phyloP scores from a whole-genome alignment of 441 rosid species.

The Erodium moschatum region DNA sequence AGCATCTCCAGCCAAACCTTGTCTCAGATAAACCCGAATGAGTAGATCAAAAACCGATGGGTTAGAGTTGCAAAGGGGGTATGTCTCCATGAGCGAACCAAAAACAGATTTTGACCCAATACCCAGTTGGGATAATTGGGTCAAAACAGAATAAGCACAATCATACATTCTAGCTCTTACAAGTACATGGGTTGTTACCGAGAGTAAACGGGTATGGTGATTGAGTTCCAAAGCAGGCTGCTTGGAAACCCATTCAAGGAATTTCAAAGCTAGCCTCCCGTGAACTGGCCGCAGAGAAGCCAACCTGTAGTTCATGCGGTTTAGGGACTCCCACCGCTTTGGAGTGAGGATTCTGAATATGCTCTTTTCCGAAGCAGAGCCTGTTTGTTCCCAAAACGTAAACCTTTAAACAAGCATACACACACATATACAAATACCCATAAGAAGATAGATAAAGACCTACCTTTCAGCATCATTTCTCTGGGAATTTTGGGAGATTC shows the following conservation, averaged over 20 bases:
- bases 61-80: slow-evolving; percentile 71
- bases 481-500: too few species aligned
- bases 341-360: slow-evolving; percentile 61
- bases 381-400: not conserved
- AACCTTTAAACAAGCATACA: too few species aligned
- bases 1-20: slow-evolving; percentile 51
- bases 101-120: slow-evolving; percentile 44
- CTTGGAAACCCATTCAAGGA: slow-evolving; percentile 53
- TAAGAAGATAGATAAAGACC: too few species aligned
- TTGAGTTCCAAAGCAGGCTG: slow-evolving; percentile 56
- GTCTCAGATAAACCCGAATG: slow-evolving; percentile 53
- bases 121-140: slow-evolving; percentile 40
- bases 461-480: too few species aligned
- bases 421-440: too few species aligned
- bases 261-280: slow-evolving; percentile 56
- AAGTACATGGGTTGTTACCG: slow-evolving; percentile 62
- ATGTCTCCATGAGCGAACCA: slow-evolving; percentile 57
- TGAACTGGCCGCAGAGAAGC: slow-evolving; percentile 26
- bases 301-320: slow-evolving; percentile 62
- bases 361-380: slow-evolving; percentile 52
- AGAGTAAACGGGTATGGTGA: slow-evolving; percentile 47
- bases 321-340: slow-evolving; percentile 75
- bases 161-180: slow-evolving; percentile 73
- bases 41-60: slow-evolving; percentile 76
- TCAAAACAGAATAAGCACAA: slow-evolving; percentile 49